Conservation (phyloP, 192 early-diverging fungal species). For the Backusella sp. region DNA sequence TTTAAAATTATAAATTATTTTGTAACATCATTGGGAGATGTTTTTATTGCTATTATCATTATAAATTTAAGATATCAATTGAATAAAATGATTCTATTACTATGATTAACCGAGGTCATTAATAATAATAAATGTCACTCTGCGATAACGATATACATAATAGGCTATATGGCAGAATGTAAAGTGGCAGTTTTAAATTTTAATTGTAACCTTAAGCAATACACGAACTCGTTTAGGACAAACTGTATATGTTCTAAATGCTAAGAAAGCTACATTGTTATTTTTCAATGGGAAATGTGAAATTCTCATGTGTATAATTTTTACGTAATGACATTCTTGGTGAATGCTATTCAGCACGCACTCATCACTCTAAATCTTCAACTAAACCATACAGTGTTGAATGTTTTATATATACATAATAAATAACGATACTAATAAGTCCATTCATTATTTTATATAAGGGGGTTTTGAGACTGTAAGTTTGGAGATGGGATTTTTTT, state of each 20-base stretch:
- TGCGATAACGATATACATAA: neutral
- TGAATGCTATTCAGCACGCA: neutral
- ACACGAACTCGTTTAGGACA: neutral
- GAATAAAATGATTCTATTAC: neutral
- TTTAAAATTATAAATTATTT: neutral
- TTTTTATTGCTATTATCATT: neutral
- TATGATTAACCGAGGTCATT: neutral
- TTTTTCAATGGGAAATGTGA: neutral
- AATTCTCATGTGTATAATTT: neutral
- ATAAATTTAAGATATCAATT: neutral
- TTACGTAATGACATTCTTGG: neutral
- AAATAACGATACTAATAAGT: neutral
- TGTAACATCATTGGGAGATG: neutral
- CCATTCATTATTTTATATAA: neutral
- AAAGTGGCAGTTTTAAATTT: neutral
- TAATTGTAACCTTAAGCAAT: neutral
- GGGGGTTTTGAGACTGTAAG: neutral
- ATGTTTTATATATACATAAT: neutral
- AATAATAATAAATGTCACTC: neutral
- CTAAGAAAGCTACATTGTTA: neutral
- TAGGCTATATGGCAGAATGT: neutral
- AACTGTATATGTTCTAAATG: neutral
- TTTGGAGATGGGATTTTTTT: neutral
- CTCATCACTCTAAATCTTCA: neutral
- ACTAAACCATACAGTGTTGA: neutral